Base-by-base conservation (phyloP, 164 flowering plant species). In the Echeveria elegans region DNA sequence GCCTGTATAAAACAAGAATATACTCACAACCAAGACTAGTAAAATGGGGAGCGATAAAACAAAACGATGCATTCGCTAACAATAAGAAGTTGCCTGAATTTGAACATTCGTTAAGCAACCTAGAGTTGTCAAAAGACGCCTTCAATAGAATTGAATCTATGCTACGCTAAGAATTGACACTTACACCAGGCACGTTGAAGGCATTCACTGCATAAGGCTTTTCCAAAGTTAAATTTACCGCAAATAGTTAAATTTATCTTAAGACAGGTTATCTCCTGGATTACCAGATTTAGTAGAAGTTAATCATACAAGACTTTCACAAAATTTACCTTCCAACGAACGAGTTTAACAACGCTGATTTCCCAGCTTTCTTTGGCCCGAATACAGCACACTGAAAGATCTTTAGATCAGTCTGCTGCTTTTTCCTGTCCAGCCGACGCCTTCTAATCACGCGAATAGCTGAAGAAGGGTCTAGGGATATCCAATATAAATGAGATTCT, bases 361-460 rank as follows among this genome's bases (percentile, higher is more conserved):
- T 95, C 45, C 99, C 99, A 69, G 96, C 82, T 70, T 77, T 81
- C 75, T 73, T 81, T 23, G 99, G 97, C 62, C 99, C 99, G 83
- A 91, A 89, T 68, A 95, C 96, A 78, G 84, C 91, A 75, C 99
- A 95, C 69, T 92, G 97, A 78, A 78, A 83, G 68, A 92, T 94
- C 74, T 87, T 88, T 81, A 97, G 82, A 28, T 88, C 97, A 11
- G 89, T 72, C 52, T 86, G 96, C 73, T 87, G 86, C 78, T 85
- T 87, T 73, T 85, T 92, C 30, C 96, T 87, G 73, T 95, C 96
- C 48, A 81, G 6, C 4, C 82, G 77, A 68, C 97, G 85, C 72
- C 77, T 83, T 74, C 90, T 82, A 36, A 97, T 92, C 34, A 88
- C 73, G 70, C 79, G 86, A 63, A 89, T 70, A 5, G 97, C 87